Evolutionary conservation across 495 filamentous ascomycete species (phyloP), one percentile per base, ranked within the genome.

Genomic region (Penicillium samsonianum): DNA sequence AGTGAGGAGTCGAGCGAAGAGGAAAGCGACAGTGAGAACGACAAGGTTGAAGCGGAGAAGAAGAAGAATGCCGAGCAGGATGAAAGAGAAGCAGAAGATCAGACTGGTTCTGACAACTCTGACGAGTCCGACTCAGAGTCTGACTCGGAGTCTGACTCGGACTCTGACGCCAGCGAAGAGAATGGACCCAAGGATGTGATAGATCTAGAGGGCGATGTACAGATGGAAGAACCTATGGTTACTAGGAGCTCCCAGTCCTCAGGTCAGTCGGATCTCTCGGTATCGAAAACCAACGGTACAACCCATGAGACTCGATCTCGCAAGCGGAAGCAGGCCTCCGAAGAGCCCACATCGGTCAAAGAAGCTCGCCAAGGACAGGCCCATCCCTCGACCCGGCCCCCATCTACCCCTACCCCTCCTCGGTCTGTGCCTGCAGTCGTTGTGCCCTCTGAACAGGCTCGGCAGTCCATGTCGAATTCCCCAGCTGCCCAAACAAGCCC

Each of bases 281-380:
- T 17, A 0, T 11, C 46, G 1, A 26, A 31, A 26, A 12, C 28
- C 6, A 38, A 38, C 7, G 31, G 20, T 25, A 23, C 23, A 19
- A 26, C 35, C 14, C 19, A 10, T 16, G 47, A 49, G 4, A 45
- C 37, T 25, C 26, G 30, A 14, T 59, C 59, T 17, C 64, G 62
- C 20, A 74, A 74, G 54, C 62, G 71, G 33, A 74, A 71, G 47
- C 62, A 60, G 44, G 68, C 64, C 33, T 20, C 33, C 4, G 65
- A 65, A n/a, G 20, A 41, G 25, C 30, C 57, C 2, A 33, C 30
- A 5, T 60, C 71, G 0, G 65, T 61, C 23, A 75, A 75, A 41
- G 64, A 72, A 42, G 63, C 64, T 20, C 70, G 69, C 6, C 33
- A 72, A 23, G 50, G 65, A 25, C 35, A 46, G n/a, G 17, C 38